Evolutionary conservation across 805 yeast genomes (phyloP), one percentile per base, ranked within the genome.

Genomic region (Candida hungchunana): DNA sequence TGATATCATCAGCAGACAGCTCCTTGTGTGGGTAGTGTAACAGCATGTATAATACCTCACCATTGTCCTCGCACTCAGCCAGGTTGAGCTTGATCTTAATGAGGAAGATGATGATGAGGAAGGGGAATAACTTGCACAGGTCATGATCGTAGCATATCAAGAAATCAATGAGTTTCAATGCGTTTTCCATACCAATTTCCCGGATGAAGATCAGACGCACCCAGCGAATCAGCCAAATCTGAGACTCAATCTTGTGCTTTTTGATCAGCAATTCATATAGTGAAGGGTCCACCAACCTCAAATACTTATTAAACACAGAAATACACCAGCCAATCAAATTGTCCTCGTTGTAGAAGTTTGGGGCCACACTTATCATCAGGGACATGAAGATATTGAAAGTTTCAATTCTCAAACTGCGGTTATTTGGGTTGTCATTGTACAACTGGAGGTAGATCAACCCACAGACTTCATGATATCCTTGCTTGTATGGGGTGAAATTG

Each of bases 391-490:
- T 59, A 27, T 68, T 59, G 43, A 71, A 73, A 1, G 69, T 44
- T 39, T 73, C 77, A 7, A 42, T 26, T 29, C 44, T 50, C 28
- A 52, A 29, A 5, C 21, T 12, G 4, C 7, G 13, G n/a, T 42
- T 43, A 4, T 26, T 19, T 5, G 51, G 23, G 58, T 51, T 53
- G 41, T 71, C 77, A 7, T 48, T 45, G 39, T 55, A 46, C 13
- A 72, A 44, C 38, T 66, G 60, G 23, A 66, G 50, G 48, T 66
- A 72, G 4, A 73, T 55, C 36, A 73, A 43, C 5, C 77, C 76
- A 42, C 70, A 50, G 14, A 73, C 64, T 47, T 73, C 79, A 51
- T 73, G 79, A 38, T 66, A 60, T 0, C 79, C 79, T 48, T 73
- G 79, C 43, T 71, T 69, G 34, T 67, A 67, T 1, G 55, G 47